Evolutionary conservation across 805 yeast genomes (phyloP).

Genomic region (Candida coleopterorum): DNA sequence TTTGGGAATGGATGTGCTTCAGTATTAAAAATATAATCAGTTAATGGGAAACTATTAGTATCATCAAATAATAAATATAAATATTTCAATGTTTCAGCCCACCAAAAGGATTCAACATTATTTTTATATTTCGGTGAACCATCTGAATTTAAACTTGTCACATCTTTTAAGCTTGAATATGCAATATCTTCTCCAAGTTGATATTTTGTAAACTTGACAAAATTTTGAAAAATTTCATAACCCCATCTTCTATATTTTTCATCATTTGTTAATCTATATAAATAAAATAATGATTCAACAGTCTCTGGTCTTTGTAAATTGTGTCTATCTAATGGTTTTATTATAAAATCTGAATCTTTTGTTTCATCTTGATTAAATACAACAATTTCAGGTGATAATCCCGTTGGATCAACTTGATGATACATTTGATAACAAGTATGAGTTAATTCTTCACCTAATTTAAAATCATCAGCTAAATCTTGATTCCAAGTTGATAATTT

Average conservation of each 20-base stretch:
- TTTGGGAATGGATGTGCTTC: slow-evolving; percentile 94
- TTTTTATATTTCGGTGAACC: slow-evolving; percentile 47
- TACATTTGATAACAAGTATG: slow-evolving; percentile 84
- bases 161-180: slow-evolving; percentile 65
- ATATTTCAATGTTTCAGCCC: slow-evolving; percentile 88
- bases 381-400: slow-evolving; percentile 85
- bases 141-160: slow-evolving; percentile 41
- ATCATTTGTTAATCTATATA: slow-evolving; percentile 78
- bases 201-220: slow-evolving; percentile 55
- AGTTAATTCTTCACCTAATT: slow-evolving; percentile 69
- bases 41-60: slow-evolving; percentile 57
- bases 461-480: slow-evolving; percentile 56
- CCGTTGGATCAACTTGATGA: slow-evolving; percentile 56
- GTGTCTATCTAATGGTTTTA: slow-evolving; percentile 72
- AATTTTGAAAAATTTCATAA: slow-evolving; percentile 73
- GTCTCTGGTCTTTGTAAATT: slow-evolving; percentile 93
- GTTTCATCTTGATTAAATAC: slow-evolving; percentile 61
- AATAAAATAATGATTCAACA: slow-evolving; percentile 77
- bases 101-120: slow-evolving; percentile 90
- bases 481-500: slow-evolving; percentile 53
- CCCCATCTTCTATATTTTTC: slow-evolving; percentile 86
- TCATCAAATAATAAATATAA: slow-evolving; percentile 74
- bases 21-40: slow-evolving; percentile 75
- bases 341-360: slow-evolving; percentile 51
- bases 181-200: slow-evolving; percentile 34